Evolutionary conservation across 768 basidiomycete genomes (phyloP), one percentile per base, ranked within the genome.

Genomic region (Lactarius psammicola): DNA sequence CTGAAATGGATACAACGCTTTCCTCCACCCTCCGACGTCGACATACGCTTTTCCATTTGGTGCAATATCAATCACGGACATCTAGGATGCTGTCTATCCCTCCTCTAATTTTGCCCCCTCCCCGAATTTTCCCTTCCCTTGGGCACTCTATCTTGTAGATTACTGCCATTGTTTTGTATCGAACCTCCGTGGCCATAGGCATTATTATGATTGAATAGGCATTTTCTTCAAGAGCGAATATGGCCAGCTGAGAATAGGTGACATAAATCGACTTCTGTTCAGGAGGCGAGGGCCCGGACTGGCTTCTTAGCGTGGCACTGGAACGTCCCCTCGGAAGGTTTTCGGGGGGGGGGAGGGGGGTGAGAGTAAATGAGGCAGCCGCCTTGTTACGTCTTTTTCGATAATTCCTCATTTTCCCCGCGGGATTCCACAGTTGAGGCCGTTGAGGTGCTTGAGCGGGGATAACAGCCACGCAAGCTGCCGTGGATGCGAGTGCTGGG

Each of bases 21-120:
- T 26, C 55, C 30, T 34, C 49, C 46, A 18, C 59, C 56, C 38
- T 65, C 18, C 62, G 60, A 57, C 55, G 58, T 63, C 54, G 56
- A 60, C 68, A 66, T 59, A 66, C 68, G 72, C 67, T 69, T 67
- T 67, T 71, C 61, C 54, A 69, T 73, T 71, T 73, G 71, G 72
- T 72, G 68, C 72, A 51, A 70, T 62, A 64, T 65, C 51, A 66
- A 58, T 65, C 57, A 61, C 51, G 62, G 67, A 67, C 64, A 65
- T 70, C 54, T 68, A 67, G 64, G 66, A 60, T 69, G 53, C 38
- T 66, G 67, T 56, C 57, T 66, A 63, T 62, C 42, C 58, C 46
- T 46, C 40, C 49, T 51, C 20, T 62, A 64, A 59, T 63, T 49
- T 46, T 44, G 60, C 38, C 57, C 55, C 60, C 38, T 54, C 55